These are phyloP conservation scores for Davidsoniella virescens DNA, from an alignment of 2,329 filamentous ascomycete species.

Conservation along the genomic window DNA sequence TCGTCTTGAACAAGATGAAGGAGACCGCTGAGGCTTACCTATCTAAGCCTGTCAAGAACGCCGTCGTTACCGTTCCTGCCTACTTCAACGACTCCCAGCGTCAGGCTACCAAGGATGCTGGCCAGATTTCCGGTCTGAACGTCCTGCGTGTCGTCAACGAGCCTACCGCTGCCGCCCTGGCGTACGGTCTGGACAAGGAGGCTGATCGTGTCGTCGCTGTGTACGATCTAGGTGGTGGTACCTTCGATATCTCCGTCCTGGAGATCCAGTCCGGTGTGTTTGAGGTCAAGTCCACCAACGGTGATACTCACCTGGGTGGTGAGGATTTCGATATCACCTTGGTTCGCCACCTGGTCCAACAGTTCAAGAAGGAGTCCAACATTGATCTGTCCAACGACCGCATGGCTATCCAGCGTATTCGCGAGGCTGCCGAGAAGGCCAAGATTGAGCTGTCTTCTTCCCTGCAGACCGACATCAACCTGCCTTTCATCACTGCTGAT, in stretches of 20 bases:
- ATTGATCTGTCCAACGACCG: constrained; percentile 83
- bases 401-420: constrained; percentile 98
- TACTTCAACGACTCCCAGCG: constrained; percentile 99
- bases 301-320: constrained; percentile 95
- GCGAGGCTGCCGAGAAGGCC: constrained; percentile 96
- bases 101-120: constrained; percentile 95
- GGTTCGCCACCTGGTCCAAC: constrained; percentile 80
- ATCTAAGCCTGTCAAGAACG: constrained; percentile 81
- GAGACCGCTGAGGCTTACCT: constrained; percentile 92
- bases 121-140: constrained; percentile 89
- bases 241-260: constrained; percentile 95
- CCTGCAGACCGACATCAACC: constrained; percentile 91
- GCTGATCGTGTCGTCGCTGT: constrained; percentile 79
- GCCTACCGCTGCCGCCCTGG: constrained; percentile 87
- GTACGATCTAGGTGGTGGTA: constrained; percentile 96
- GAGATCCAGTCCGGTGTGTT: constrained; percentile 97
- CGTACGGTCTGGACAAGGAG: constrained; percentile 93
- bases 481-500: constrained; percentile 96
- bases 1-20: constrained; percentile 97
- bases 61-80: constrained; percentile 88
- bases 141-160: constrained; percentile 97
- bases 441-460: constrained; percentile 98
- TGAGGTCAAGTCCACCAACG: constrained; percentile 98
- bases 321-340: constrained; percentile 95
- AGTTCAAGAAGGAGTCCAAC: constrained; percentile 92